Evolutionary conservation across 495 filamentous ascomycete species (phyloP).

Genomic region (Schizothecium vesticola): DNA sequence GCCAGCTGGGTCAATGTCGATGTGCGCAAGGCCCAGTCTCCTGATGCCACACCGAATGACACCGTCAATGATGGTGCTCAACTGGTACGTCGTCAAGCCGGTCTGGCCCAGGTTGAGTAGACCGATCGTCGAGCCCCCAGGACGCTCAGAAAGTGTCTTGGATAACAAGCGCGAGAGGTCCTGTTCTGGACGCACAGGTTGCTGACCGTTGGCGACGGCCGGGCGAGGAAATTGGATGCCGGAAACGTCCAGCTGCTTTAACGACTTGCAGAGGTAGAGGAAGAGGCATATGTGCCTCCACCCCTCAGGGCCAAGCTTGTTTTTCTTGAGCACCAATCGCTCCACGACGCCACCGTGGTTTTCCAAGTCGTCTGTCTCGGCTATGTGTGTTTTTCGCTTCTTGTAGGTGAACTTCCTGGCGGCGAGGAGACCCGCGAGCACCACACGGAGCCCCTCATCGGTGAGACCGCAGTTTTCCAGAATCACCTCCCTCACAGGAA

Average conservation of each 20-base stretch:
- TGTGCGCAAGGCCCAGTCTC: conserved; percentile 77
- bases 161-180: conserved; percentile 51
- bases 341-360: conserved; percentile 68
- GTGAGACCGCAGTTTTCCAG: conserved; percentile 82
- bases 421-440: conserved; percentile 80
- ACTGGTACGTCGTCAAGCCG: conserved; percentile 60
- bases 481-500: conserved; percentile 78
- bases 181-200: conserved; percentile 12
- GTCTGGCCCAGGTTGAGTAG: conserved; percentile 81
- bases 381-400: conserved; percentile 38
- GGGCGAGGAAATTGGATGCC: conserved; percentile 72
- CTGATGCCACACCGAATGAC: conserved; percentile 65
- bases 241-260: conserved; percentile 82
- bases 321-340: conserved; percentile 84
- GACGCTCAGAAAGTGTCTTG: conserved; percentile 68
- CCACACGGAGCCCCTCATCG: conserved; percentile 77
- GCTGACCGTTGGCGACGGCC: conserved; percentile 6
- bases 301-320: conserved; percentile 78
- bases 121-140: conserved; percentile 70
- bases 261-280: conserved; percentile 77
- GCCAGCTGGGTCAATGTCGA: conserved; percentile 65
- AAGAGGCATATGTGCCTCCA: conserved; percentile 92
- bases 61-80: conserved; percentile 70
- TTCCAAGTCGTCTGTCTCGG: conserved; percentile 27
- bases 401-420: conserved; percentile 59